These are phyloP conservation scores for Arabidopsis lyrata DNA, from an alignment of 441 rosid species.

Conservation along the genomic window DNA sequence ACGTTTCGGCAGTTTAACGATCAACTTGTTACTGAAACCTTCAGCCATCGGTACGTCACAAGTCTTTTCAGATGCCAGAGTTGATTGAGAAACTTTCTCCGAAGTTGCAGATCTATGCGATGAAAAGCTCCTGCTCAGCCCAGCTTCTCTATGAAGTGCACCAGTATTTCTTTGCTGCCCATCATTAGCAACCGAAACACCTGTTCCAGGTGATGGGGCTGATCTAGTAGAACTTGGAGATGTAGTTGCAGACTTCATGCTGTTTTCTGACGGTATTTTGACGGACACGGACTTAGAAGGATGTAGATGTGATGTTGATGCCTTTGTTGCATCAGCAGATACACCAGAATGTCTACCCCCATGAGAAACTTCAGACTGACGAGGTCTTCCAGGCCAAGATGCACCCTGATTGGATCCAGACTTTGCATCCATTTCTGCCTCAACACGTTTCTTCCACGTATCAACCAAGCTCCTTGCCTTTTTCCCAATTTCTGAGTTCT, in stretches of 20 bases:
- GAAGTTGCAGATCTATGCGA: slow-evolving; percentile 56
- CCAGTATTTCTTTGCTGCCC: slow-evolving; percentile 47
- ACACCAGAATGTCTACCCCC: slow-evolving; percentile 61
- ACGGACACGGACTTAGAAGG: slow-evolving; percentile 63
- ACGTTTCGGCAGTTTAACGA: slow-evolving; percentile 76
- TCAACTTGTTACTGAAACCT: slow-evolving; percentile 67
- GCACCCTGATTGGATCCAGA: slow-evolving; percentile 69
- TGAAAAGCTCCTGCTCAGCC: slow-evolving; percentile 55
- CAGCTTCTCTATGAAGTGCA: slow-evolving; percentile 45
- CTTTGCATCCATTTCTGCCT: slow-evolving; percentile 95
- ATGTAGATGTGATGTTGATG: slow-evolving; percentile 57
- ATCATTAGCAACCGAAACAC: slow-evolving; percentile 41
- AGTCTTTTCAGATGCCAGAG: slow-evolving; percentile 53
- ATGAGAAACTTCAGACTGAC: slow-evolving; percentile 62
- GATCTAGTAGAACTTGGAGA: slow-evolving; percentile 68
- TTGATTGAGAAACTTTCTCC: slow-evolving; percentile 64
- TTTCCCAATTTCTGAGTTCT: slow-evolving; percentile 86
- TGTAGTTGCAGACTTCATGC: slow-evolving; percentile 54
- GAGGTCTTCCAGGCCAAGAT: slow-evolving; percentile 69
- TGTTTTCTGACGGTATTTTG: slow-evolving; percentile 62
- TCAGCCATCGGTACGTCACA: slow-evolving; percentile 58
- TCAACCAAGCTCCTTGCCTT: slow-evolving; percentile 96
- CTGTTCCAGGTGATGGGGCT: slow-evolving; percentile 53
- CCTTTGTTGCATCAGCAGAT: slow-evolving; percentile 71
- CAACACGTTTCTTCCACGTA: slow-evolving; percentile 98